These are phyloP conservation scores for Rhexocercosporidium sp. DNA, from an alignment of 2,329 filamentous ascomycete species.

Conservation along the genomic window DNA sequence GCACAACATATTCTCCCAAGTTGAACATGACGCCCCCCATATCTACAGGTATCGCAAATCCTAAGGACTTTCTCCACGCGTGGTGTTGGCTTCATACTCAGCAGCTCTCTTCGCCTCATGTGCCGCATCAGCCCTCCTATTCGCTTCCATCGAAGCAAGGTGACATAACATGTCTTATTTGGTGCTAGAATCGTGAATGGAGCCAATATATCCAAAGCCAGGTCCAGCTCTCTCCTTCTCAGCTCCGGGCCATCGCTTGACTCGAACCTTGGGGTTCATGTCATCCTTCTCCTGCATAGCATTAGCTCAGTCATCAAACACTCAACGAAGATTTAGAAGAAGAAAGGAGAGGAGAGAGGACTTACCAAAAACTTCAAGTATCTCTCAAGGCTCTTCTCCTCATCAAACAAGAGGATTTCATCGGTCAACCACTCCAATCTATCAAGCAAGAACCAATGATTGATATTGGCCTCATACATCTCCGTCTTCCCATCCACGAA, in stretches of 20 bases:
- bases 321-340: neutral
- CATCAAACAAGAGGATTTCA: slow-evolving; percentile 8
- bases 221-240: neutral
- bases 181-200: neutral
- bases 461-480: neutral
- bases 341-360: too few species aligned
- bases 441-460: slow-evolving; percentile 11
- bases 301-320: neutral
- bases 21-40: neutral
- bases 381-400: neutral
- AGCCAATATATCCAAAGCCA: neutral
- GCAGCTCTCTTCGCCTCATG: neutral
- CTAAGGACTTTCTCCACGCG: neutral
- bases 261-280: slow-evolving; percentile 6
- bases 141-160: neutral
- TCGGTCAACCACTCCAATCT: slow-evolving; percentile 10
- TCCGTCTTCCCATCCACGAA: slow-evolving; percentile 6
- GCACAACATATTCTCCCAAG: neutral
- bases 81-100: neutral
- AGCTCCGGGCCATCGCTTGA: neutral
- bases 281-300: neutral
- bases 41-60: neutral
- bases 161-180: too few species aligned
- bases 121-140: neutral
- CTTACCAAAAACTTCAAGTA: slow-evolving; percentile 5